These are phyloP conservation scores for Candida yuanshanica DNA, from an alignment of 805 yeast genomes.

Conservation along the genomic window DNA sequence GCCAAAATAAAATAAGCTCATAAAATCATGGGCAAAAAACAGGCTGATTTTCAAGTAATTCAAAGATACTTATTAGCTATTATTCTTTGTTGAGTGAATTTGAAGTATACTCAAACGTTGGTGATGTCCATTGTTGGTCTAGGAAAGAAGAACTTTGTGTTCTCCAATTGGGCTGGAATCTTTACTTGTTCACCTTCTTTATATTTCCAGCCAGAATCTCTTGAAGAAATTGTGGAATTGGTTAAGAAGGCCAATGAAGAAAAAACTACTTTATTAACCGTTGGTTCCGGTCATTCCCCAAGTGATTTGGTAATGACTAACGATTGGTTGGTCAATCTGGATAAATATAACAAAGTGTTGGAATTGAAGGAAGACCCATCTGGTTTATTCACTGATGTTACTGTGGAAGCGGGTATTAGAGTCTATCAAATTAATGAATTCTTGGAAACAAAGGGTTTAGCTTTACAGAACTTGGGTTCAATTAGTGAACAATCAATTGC, in stretches of 20 bases:
- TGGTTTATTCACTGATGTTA: slow-evolving; percentile 77
- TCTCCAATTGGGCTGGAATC: slow-evolving; percentile 81
- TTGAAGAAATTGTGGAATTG: slow-evolving; percentile 64
- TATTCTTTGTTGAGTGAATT: no score
- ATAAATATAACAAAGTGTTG: slow-evolving; percentile 58
- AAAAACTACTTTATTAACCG: slow-evolving; percentile 67
- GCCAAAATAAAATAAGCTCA: no score
- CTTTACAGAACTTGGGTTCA: slow-evolving; percentile 89
- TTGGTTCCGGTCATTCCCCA: slow-evolving; percentile 95
- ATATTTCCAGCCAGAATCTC: slow-evolving; percentile 67
- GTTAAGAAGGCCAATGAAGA: slow-evolving; percentile 58
- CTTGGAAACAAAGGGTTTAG: slow-evolving; percentile 59
- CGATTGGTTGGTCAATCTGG: slow-evolving; percentile 86
- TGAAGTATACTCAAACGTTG: background rate
- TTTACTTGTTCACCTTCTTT: slow-evolving; percentile 70
- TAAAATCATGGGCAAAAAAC: background rate
- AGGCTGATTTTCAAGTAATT: slow-evolving; percentile 8
- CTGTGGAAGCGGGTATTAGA: slow-evolving; percentile 92
- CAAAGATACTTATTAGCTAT: no score
- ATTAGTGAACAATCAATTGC: slow-evolving; percentile 91
- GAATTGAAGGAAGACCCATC: slow-evolving; percentile 41
- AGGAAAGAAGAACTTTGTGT: slow-evolving; percentile 29
- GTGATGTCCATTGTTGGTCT: slow-evolving; percentile 17
- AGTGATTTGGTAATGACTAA: slow-evolving; percentile 82
- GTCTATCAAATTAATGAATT: slow-evolving; percentile 66